phyloP scores from a whole-genome alignment of 495 filamentous ascomycete species.

The Penicillium diatomitis region DNA sequence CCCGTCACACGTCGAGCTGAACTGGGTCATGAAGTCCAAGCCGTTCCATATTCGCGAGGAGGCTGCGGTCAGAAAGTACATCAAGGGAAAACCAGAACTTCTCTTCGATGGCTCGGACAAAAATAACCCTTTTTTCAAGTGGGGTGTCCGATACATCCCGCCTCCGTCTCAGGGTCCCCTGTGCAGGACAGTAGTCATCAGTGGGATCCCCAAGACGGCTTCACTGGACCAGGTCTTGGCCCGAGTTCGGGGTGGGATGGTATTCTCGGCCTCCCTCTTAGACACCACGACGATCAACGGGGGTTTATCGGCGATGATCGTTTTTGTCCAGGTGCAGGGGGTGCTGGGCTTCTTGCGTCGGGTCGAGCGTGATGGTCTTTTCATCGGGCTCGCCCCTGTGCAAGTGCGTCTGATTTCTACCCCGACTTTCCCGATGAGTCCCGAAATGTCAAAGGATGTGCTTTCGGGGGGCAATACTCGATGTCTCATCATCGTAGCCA shows the following conservation, averaged over 20 bases:
- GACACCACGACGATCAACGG: slow-evolving; percentile 22
- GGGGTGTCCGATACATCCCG: slow-evolving; percentile 28
- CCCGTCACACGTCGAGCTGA: not conserved
- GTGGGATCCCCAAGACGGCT: slow-evolving; percentile 14
- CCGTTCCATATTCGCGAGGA: not conserved
- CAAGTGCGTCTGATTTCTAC: slow-evolving; percentile 21
- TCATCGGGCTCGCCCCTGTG: slow-evolving; percentile 4
- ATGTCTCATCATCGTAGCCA: not conserved
- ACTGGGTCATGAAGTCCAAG: slow-evolving; percentile 14
- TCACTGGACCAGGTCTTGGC: slow-evolving; percentile 18
- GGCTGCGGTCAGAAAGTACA: not conserved
- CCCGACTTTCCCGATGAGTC: slow-evolving; percentile 23
- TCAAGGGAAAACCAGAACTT: no score
- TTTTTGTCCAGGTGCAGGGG: slow-evolving; percentile 19
- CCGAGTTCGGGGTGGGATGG: slow-evolving; percentile 14
- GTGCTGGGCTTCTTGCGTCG: slow-evolving; percentile 13
- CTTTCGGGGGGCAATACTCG: slow-evolving; percentile 20
- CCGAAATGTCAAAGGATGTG: slow-evolving; percentile 13
- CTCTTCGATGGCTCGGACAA: slow-evolving; percentile 9
- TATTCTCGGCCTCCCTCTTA: slow-evolving; percentile 19
- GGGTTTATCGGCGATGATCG: slow-evolving; percentile 21
- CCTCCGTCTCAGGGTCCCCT: slow-evolving; percentile 5
- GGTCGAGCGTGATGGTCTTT: slow-evolving; percentile 6
- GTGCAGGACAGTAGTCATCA: slow-evolving; percentile 26
- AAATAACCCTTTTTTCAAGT: slow-evolving; percentile 22